These are phyloP conservation scores for Epichloe amarillans DNA, from an alignment of 2,329 filamentous ascomycete species.

Conservation along the genomic window DNA sequence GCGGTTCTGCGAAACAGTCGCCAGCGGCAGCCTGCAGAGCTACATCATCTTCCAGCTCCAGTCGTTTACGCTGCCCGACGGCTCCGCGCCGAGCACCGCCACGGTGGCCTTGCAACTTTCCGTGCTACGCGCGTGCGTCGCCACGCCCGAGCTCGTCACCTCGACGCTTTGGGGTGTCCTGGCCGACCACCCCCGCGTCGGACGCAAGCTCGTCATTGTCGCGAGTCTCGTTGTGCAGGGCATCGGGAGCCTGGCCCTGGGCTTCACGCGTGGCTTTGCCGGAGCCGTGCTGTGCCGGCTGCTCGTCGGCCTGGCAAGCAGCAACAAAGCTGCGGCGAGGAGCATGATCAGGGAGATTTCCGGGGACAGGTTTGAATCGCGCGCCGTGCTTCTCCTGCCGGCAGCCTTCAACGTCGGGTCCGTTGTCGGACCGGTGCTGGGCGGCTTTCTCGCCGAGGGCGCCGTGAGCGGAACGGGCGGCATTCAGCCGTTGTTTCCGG, in stretches of 20 bases:
- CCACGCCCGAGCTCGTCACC: background rate
- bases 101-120: background rate
- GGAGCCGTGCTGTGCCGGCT: background rate
- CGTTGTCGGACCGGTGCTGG: constrained; percentile 55
- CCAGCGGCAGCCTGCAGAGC: background rate
- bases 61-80: background rate
- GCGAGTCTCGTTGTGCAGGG: background rate
- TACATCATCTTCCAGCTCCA: background rate
- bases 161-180: background rate
- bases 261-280: background rate
- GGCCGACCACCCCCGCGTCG: background rate
- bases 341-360: too few species aligned
- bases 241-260: background rate
- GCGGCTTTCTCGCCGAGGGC: constrained; percentile 56
- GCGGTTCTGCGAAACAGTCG: background rate
- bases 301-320: background rate
- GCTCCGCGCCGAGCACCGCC: background rate
- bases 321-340: background rate
- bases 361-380: too few species aligned
- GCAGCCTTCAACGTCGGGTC: constrained; percentile 64
- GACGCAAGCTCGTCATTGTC: background rate
- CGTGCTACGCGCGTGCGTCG: background rate
- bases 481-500: constrained; percentile 28
- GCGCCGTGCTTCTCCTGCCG: constrained; percentile 60
- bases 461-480: constrained; percentile 45